Percentiles rank a stretch among this genome's conserved stretches.
Conservation (phyloP, 306 rosid species). For the Castanea sativa region DNA sequence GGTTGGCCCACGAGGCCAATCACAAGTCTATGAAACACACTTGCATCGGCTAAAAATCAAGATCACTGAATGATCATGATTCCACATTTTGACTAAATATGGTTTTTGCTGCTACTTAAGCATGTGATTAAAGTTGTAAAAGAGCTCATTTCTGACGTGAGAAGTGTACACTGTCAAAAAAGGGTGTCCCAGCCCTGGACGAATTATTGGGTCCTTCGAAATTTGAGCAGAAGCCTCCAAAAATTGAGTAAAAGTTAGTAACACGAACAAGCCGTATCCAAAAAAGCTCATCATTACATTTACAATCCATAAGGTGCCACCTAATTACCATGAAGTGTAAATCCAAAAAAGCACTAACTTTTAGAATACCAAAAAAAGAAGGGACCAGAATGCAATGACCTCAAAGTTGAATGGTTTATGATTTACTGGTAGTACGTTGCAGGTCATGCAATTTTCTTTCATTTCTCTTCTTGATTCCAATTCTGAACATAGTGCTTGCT, state of each 20-base stretch:
- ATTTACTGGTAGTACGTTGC: slow-evolving; percentile 25
- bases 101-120: neutral
- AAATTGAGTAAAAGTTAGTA: neutral
- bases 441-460: slow-evolving; percentile 45
- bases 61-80: neutral
- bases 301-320: neutral
- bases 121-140: neutral
- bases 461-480: slow-evolving; percentile 67
- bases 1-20: neutral
- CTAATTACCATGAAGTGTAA: neutral
- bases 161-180: neutral
- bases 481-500: slow-evolving; percentile 68
- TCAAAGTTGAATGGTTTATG: slow-evolving; percentile 20
- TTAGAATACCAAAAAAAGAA: neutral
- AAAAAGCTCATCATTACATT: neutral
- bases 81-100: neutral
- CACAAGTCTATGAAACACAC: neutral
- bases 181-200: neutral
- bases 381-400: slow-evolving; percentile 17
- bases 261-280: neutral
- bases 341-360: neutral
- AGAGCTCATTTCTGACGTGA: neutral
- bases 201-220: no score
- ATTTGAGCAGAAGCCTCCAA: neutral
- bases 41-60: neutral